phyloP scores from a whole-genome alignment of 331 rosid species.

The Quercus phellos region DNA sequence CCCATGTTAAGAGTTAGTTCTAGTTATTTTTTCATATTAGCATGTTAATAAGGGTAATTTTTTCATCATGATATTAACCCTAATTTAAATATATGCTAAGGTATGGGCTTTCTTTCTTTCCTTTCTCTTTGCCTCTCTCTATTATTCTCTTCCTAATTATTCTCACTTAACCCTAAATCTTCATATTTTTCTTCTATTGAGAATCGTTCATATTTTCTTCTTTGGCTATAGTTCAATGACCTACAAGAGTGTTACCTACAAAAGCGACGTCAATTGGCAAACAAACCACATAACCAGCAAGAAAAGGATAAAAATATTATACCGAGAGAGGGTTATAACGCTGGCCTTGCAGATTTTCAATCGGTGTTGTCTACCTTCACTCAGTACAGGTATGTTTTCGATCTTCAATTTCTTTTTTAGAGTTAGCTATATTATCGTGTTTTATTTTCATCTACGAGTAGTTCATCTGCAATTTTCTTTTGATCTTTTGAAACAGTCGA shows the following conservation, averaged over 20 bases:
- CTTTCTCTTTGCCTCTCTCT: too few species aligned
- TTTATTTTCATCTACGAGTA: not conserved
- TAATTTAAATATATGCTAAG: too few species aligned
- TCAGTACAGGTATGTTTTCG: constrained; percentile 61
- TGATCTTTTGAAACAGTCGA: constrained; percentile 58
- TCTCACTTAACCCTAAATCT: too few species aligned
- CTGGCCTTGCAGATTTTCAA: constrained; percentile 89
- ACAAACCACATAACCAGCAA: constrained; percentile 53
- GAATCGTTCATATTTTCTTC: constrained; percentile 21
- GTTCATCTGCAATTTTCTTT: constrained; percentile 8
- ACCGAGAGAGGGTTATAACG: constrained; percentile 67
- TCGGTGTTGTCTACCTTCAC: constrained; percentile 90
- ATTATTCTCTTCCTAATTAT: too few species aligned
- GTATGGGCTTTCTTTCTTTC: too few species aligned
- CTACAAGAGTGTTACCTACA: constrained; percentile 95
- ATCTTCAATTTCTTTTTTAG: not conserved
- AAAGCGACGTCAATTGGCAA: constrained; percentile 65
- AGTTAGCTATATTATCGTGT: not conserved
- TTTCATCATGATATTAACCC: too few species aligned
- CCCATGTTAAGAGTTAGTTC: too few species aligned
- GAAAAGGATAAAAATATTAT: constrained; percentile 52
- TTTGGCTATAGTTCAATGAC: constrained; percentile 71
- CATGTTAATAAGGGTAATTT: too few species aligned
- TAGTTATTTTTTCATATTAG: too few species aligned
- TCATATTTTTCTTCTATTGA: constrained; percentile 6